These are phyloP conservation scores for Fusarium poae DNA, from an alignment of 2,329 filamentous ascomycete genomes.

Conservation along the genomic window DNA sequence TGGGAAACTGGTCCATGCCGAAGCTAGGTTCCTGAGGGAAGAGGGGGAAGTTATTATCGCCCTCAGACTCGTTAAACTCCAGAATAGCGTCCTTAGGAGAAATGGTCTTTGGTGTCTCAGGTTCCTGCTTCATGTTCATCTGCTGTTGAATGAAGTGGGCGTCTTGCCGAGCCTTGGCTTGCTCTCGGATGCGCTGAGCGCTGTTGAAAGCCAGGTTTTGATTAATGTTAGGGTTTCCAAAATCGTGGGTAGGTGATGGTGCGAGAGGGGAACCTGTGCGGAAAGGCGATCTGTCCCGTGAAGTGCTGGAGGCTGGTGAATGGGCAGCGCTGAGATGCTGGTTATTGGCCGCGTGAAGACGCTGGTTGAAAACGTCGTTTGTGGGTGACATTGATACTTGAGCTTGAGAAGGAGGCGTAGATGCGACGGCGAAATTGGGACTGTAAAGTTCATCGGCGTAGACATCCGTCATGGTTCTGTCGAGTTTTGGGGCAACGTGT, in stretches of 20 bases:
- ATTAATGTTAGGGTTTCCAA: constrained; percentile 39
- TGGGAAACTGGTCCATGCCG: constrained; percentile 57
- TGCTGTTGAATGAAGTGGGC: constrained; percentile 61
- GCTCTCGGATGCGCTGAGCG: constrained; percentile 71
- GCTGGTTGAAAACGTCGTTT: constrained; percentile 77
- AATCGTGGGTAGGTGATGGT: constrained; percentile 60
- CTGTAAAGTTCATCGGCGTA: constrained; percentile 89
- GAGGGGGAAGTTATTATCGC: constrained; percentile 76
- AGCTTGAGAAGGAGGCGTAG: constrained; percentile 64
- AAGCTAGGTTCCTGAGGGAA: constrained; percentile 73
- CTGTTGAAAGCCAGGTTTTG: constrained; percentile 60
- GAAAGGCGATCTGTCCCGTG: constrained; percentile 84
- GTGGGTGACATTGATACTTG: constrained; percentile 61
- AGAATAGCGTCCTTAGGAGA: constrained; percentile 93
- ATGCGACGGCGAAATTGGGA: constrained; percentile 72
- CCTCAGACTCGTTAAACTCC: constrained; percentile 83
- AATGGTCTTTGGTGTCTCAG: constrained; percentile 81
- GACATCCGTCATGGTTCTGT: constrained; percentile 87
- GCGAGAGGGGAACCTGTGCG: constrained; percentile 76
- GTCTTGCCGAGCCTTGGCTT: constrained; percentile 71
- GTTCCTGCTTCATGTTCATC: constrained; percentile 56
- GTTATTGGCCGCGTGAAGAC: constrained; percentile 82
- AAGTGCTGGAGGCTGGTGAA: constrained; percentile 61
- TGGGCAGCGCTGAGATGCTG: constrained; percentile 74
- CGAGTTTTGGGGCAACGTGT: constrained; percentile 79